Evolutionary conservation across 2,329 filamentous ascomycete species (phyloP).

Genomic region (Aspergillus japonicus): DNA sequence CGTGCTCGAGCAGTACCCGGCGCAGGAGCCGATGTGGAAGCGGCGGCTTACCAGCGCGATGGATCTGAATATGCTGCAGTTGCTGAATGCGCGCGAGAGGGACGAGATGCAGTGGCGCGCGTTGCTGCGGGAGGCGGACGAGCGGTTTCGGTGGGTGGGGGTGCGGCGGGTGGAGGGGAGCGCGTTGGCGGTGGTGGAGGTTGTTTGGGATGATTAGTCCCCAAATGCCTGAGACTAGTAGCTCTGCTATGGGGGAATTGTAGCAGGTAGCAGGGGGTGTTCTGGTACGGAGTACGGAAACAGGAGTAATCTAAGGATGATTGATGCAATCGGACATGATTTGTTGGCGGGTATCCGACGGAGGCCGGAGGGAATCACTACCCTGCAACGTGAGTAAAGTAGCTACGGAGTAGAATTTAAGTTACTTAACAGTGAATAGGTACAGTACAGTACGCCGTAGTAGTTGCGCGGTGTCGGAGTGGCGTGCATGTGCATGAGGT

Average conservation of each 20-base stretch:
- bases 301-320: too few relatives aligned
- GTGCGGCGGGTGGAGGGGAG: not conserved
- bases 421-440: too few relatives aligned
- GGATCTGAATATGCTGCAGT: too few relatives aligned
- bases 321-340: too few relatives aligned
- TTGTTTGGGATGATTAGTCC: not conserved
- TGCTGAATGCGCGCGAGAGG: too few relatives aligned
- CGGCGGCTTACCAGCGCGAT: too few relatives aligned
- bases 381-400: too few relatives aligned
- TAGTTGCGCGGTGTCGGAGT: not conserved
- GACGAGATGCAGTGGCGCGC: too few relatives aligned
- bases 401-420: too few relatives aligned
- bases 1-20: not conserved
- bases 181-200: not conserved
- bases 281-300: not conserved
- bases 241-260: too few relatives aligned
- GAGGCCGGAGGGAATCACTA: not conserved
- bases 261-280: too few relatives aligned
- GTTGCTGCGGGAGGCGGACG: too few relatives aligned
- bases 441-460: not conserved
- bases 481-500: not conserved
- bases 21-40: not conserved
- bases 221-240: not conserved
- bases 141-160: not conserved
- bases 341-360: not conserved